Evolutionary conservation across 2,329 filamentous ascomycete genomes (phyloP), one percentile per base, ranked within the genome.

Genomic region (Cladosporium sp.): DNA sequence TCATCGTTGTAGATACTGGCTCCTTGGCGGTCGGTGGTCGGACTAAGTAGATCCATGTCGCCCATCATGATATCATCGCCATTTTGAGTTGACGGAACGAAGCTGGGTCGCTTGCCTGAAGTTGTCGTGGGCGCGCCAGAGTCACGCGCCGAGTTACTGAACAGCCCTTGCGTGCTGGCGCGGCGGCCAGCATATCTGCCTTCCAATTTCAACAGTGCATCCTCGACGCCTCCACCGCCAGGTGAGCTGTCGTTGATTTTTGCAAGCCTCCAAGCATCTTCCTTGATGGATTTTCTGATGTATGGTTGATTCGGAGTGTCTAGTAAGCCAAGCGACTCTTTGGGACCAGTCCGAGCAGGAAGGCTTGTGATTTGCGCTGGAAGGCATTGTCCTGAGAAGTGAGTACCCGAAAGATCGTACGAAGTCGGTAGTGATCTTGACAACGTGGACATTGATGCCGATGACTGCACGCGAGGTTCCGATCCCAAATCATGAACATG

Each of bases 141-240:
- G 3, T 40, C 19, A 8, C 38, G 45, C 9, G 30, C 27, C n/a
- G 45, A 48, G 18, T 20, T 39, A 13, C 25, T 40, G 27, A 40
- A 48, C 16, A 48, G 13, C 1, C 36, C 45, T 9, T 48, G 47
- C 6, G 39, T 50, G 22, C 47, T 50, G 15, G 40, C 40, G n/a
- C 39, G 47, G 13, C 39, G 39, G 20, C 39, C 40, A 16, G 47
- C 47, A 30, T 50, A 50, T 43, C 60, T 92, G 8, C 93, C 93
- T 71, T 98, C 93, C 0, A 98, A 77, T 62, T 97, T 98, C 59
- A 91, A 71, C 43, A 98, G 68, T 0, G 93, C 88, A n/a, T 91
- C 90, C 63, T 97, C 93, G 20, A 97, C 84, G 11, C 92, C 92
- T 6, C 89, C 89, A 62, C 94, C 73, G 39, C 72, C 72, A 18